Conservation (phyloP, 306 rosid species). For the Astragalus glycyphyllos region DNA sequence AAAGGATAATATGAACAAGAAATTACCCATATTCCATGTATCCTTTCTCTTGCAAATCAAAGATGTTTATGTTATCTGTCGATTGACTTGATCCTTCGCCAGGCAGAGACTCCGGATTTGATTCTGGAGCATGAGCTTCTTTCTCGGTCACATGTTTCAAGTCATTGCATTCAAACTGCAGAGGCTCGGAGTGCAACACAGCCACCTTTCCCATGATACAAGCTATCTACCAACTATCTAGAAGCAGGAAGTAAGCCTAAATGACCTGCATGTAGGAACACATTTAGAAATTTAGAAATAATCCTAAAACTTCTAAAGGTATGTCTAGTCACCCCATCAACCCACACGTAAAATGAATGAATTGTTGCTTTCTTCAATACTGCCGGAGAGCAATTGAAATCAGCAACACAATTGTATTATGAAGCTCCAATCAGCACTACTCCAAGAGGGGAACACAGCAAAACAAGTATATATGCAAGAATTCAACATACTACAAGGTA, state of each 20-base stretch:
- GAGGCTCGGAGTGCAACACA: constrained; percentile 49
- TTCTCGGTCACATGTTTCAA: constrained; percentile 43
- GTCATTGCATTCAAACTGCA: constrained; percentile 50
- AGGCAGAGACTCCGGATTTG: constrained; percentile 40
- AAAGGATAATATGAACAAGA: constrained; percentile 1
- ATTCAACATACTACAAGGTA: constrained; percentile 33
- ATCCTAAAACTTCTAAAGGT: constrained; percentile 48
- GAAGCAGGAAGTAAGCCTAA: constrained; percentile 50
- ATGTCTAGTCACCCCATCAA: constrained; percentile 68
- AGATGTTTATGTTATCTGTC: constrained; percentile 15
- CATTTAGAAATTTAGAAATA: constrained; percentile 55
- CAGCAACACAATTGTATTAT: constrained; percentile 52
- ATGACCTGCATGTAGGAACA: constrained; percentile 66
- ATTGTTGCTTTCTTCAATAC: constrained; percentile 76
- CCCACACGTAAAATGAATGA: constrained; percentile 62
- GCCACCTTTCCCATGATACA: constrained; percentile 59
- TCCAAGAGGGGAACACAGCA: too few relatives aligned
- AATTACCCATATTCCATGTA: constrained; percentile 66
- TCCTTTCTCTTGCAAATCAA: constrained; percentile 55
- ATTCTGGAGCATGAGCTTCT: constrained; percentile 39
- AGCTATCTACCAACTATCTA: constrained; percentile 32
- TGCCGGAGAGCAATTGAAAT: constrained; percentile 71
- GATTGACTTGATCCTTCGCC: constrained; percentile 46
- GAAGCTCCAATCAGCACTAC: too few relatives aligned
- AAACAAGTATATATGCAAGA: too few relatives aligned